Evolutionary conservation across 305 asterid species (phyloP).

Genomic region (Andrographis paniculata): DNA sequence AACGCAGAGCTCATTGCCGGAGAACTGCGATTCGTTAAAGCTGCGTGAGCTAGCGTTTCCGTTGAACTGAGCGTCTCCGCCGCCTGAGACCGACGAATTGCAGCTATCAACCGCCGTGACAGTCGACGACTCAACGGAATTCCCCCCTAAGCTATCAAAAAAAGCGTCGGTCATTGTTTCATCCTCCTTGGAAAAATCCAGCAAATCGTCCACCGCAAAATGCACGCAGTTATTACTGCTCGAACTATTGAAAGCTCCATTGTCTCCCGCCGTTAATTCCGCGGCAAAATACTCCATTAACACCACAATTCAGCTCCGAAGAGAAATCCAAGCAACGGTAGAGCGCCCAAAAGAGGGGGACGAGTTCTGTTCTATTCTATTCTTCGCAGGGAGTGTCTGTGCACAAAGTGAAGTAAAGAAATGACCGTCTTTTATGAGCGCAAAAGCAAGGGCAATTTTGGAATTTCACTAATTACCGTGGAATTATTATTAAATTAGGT

Average conservation of each 20-base stretch:
- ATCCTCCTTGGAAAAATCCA: constrained; percentile 73
- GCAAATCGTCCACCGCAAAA: constrained; percentile 71
- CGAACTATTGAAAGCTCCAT: constrained; percentile 16
- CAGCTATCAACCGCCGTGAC: constrained; percentile 79
- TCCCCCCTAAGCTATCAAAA: constrained; percentile 43
- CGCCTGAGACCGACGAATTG: constrained; percentile 70
- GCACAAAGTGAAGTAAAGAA: constrained; percentile 34
- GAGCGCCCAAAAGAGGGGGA: constrained; percentile 19
- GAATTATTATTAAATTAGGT: constrained; percentile 13
- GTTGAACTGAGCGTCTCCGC: constrained; percentile 47
- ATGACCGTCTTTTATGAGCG: constrained; percentile 60
- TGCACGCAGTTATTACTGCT: constrained; percentile 21
- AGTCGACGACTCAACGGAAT: constrained; percentile 57
- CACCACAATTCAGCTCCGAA: constrained; percentile 9
- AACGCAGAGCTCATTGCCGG: constrained; percentile 80
- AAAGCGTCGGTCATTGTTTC: constrained; percentile 68
- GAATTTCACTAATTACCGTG: constrained; percentile 15
- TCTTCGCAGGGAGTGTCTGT: constrained; percentile 18
- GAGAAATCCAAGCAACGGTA: constrained; percentile 19
- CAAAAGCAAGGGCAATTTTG: constrained; percentile 34
- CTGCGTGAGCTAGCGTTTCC: constrained; percentile 51
- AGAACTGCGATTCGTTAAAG: constrained; percentile 54
- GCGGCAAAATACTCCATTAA: constrained; percentile 56
- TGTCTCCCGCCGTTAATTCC: constrained; percentile 32
- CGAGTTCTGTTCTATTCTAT: constrained; percentile 4